A percentile compares a stretch with the other conserved stretches of the same genome.
These are phyloP conservation scores for Penicillium sp. DNA, from an alignment of 2,329 filamentous ascomycete genomes.

Conservation along the genomic window DNA sequence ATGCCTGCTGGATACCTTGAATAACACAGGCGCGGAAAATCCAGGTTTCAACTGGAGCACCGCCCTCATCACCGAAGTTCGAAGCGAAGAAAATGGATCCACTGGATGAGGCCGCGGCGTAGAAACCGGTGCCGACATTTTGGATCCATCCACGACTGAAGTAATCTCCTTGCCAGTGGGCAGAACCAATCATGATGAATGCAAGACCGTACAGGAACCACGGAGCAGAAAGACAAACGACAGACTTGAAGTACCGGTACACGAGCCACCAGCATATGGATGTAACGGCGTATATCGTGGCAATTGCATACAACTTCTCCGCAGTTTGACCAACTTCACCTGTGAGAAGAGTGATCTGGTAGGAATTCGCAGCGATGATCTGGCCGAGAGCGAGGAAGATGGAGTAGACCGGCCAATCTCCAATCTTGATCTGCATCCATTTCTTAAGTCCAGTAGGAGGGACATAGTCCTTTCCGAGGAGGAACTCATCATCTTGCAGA, in stretches of 20 bases:
- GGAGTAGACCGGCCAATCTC: slow-evolving; percentile 64
- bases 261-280: slow-evolving; percentile 63
- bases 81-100: slow-evolving; percentile 65
- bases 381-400: slow-evolving; percentile 61
- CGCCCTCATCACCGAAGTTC: slow-evolving; percentile 65
- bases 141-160: slow-evolving; percentile 54
- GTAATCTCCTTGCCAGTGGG: slow-evolving; percentile 49
- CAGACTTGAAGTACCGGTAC: slow-evolving; percentile 58
- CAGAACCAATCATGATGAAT: slow-evolving; percentile 61
- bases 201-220: slow-evolving; percentile 63
- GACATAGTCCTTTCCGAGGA: slow-evolving; percentile 57
- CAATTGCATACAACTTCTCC: slow-evolving; percentile 59
- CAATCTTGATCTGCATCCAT: slow-evolving; percentile 55
- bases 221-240: slow-evolving; percentile 57
- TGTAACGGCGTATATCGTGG: slow-evolving; percentile 57
- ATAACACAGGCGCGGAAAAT: slow-evolving; percentile 65
- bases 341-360: slow-evolving; percentile 67
- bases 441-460: slow-evolving; percentile 58
- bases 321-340: slow-evolving; percentile 62
- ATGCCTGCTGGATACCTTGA: slow-evolving; percentile 65
- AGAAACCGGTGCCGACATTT: slow-evolving; percentile 60
- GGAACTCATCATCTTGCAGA: slow-evolving; percentile 51
- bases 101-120: slow-evolving; percentile 61
- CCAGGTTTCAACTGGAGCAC: slow-evolving; percentile 62
- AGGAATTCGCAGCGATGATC: slow-evolving; percentile 64